Base-by-base conservation (phyloP, 495 filamentous ascomycete species). In the Trichoderma erinaceum region DNA sequence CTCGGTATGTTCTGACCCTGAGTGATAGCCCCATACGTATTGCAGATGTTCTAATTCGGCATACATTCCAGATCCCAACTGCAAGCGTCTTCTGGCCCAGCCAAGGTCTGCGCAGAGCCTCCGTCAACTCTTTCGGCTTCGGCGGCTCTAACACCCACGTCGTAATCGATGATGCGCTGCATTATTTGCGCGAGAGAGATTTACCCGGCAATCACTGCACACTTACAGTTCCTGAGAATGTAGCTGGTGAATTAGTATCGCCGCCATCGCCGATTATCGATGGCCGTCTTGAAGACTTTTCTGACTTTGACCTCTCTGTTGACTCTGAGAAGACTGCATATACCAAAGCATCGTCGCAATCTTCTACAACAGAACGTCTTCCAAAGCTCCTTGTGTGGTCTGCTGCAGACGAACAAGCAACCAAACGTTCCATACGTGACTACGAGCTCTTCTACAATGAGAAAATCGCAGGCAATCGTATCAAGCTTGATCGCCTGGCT, bases 111-210 rank as follows among this genome's bases (percentile, higher is more conserved):
- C 77, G 81, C 0, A 76, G 85, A 25, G 74, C 77, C 1, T 82
- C 79, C 3, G 75, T 88, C 16, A 88, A 85, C 67, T 84, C 78
- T 15, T 88, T 85, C 65, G 86, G 87, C 0, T 87, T 81, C 69
- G 87, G 86, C 10, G 86, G 87, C 4, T 74, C 83, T 16, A 89
- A 89, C 70, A 78, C 80, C 0, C 86, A 90, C 69, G 78, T 75
- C 6, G 79, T 89, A 41, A 15, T 89, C 0, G 86, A 89, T 44
- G 77, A 76, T 29, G 65, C 69, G 15, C 41, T 41, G n/a, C 41
- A 48, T n/a, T 66, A 66, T 21, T 23, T 66, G 65, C 41, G 41
- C 15, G 25, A 44, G 21, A 21, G 65, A 23, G 29, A 46, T 48
- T 50, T 76, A 4, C 63, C 23, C 10, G 74, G 70, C 29, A 73